Evolutionary conservation across 75 land plant species (phyloP), one percentile per base, ranked within the genome.

Genomic region (Cryptomeria japonica): DNA sequence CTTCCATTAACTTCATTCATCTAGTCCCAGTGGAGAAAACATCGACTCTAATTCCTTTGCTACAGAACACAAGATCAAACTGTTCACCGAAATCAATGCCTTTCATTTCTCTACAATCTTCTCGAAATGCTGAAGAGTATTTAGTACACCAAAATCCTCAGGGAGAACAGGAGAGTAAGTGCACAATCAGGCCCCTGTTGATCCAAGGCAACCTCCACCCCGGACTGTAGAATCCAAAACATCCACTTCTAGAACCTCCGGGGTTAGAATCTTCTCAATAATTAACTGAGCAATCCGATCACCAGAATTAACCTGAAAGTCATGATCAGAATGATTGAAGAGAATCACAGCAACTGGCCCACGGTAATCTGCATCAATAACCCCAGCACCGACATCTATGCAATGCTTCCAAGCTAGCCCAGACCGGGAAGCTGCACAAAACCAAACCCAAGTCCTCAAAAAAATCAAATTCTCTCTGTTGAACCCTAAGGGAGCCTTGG

Each of bases 301-400:
- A 0, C 99, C 99, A 34, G 87, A 91, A 82, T 95, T 97, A 79
- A 97, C 94, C 61, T 91, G 88, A 75, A 97, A 97, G 55, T 97
- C 99, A 47, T 85, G 90, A 89, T 98, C 99, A 22, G 96, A 95
- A 85, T 94, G 95, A 88, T 98, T 98, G 91, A 97, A 96, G 90
- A 98, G 89, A 32, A 97, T 93, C 36, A 97, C 99, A 1, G 97
- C 95, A 56, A 97, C 93, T 7, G 97, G 95, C 0, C 99, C 99
- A 14, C 96, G 93, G 90, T 96, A 98, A 42, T 98, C 99, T 13
- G 94, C 95, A 87, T 97, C 99, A n/a, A 97, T 93, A 88, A 98
- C 99, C 0, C 99, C 97, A 0, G 96, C 99, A 10, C 99, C 99
- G 32, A 97, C 97, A 88, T 95, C 98, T 22, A 98, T 98, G 28